Percentiles rank a stretch among this genome's conserved stretches.
These are phyloP conservation scores for Pestalotiopsis sp. DNA, from an alignment of 2,329 filamentous ascomycete species.

Conservation along the genomic window DNA sequence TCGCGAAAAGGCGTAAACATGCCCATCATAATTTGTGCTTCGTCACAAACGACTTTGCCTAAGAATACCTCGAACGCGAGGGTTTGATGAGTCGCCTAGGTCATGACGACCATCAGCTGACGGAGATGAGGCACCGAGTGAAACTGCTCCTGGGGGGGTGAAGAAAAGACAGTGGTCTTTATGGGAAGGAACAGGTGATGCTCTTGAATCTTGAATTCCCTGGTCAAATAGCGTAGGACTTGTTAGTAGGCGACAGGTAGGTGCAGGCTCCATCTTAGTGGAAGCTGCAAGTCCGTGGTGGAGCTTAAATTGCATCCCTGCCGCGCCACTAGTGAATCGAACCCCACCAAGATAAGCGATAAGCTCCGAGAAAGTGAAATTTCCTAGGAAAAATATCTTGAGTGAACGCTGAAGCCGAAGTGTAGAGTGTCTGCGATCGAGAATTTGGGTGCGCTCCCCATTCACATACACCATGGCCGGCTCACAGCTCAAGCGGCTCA, in stretches of 20 bases:
- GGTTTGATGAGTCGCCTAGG: neutral
- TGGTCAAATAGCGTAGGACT: neutral
- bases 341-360: constrained; percentile 4
- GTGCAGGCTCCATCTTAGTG: neutral
- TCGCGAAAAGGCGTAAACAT: constrained; percentile 42
- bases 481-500: constrained; percentile 95
- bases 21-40: constrained; percentile 37
- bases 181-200: neutral
- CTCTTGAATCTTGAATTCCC: neutral
- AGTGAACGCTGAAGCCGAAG: neutral
- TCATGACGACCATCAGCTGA: neutral
- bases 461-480: constrained; percentile 70
- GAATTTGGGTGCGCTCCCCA: neutral
- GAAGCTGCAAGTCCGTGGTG: neutral
- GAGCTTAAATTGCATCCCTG: neutral
- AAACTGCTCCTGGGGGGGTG: neutral
- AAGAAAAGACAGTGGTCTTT: neutral
- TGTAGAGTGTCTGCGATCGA: neutral
- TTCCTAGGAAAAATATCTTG: constrained; percentile 11
- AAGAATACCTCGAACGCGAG: neutral
- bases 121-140: neutral
- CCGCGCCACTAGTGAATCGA: neutral
- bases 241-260: too few relatives aligned
- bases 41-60: constrained; percentile 7
- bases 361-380: constrained; percentile 4